Evolutionary conservation across 441 rosid species (phyloP), one percentile per base, ranked within the genome.

Genomic region (Kokia cookei): DNA sequence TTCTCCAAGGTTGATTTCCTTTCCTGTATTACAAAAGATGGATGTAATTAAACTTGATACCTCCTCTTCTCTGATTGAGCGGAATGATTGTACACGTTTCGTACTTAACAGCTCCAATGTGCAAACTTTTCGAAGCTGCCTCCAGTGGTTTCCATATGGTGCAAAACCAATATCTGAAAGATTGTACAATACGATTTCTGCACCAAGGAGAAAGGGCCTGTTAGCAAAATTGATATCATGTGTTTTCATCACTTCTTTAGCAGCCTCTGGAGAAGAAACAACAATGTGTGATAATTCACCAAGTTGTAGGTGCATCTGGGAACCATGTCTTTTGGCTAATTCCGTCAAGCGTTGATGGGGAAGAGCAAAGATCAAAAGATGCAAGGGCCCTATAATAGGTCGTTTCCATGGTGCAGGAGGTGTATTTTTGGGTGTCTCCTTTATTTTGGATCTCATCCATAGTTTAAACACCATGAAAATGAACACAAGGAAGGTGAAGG

Each of bases 271-370:
- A 4, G 83, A 83, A 69, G 86, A 75, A 15, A 83, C 22, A 9
- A 83, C 73, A 1, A 84, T 48, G 2, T 72, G 58, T 12, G 83
- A 47, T 3, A 78, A 7, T 70, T 69, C 71, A 4, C 89, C 87
- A 26, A 86, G 72, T 71, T 83, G 73, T 4, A 88, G 83, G 61
- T 80, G 81, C 85, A 82, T 82, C 32, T 79, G 7, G 42, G 86
- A 80, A 9, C 87, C 87, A 63, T 75, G 66, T 3, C 75, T 80
- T 66, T 67, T 73, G 3, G 87, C 83, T 71, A 88, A 64, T 4
- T 64, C 50, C 5, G 8, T 0, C 6, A 37, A 17, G 24, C 8
- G 2, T 0, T 0, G 82, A 54, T 84, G 89, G 13, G 90, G 84
- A 0, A 72, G 73, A 0, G 3, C 48, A 10, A n/a, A 43, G 0